Evolutionary conservation across 768 basidiomycete species (phyloP).

Genomic region (Pleurotus citrinopileatus): DNA sequence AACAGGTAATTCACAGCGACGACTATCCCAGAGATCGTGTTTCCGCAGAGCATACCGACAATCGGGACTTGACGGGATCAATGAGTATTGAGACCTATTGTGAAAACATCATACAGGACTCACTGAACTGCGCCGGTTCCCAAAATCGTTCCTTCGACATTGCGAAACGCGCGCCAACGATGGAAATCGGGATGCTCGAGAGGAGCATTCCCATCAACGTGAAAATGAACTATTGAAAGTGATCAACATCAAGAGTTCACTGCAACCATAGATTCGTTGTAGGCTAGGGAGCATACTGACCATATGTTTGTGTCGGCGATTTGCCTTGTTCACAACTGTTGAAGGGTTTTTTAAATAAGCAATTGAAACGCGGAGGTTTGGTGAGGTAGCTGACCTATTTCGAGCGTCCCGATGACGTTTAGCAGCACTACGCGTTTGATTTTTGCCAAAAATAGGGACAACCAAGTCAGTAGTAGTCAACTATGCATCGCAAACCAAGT

Average conservation of each 20-base stretch:
- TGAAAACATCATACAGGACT: slow-evolving; percentile 24
- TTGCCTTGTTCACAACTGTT: slow-evolving; percentile 75
- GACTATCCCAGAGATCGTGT: slow-evolving; percentile 73
- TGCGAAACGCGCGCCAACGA: slow-evolving; percentile 71
- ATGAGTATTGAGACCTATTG: slow-evolving; percentile 1
- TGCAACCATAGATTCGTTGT: no score
- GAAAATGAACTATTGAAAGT: background rate
- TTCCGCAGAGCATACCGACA: slow-evolving; percentile 84
- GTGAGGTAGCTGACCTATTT: slow-evolving; percentile 51
- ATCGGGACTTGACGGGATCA: slow-evolving; percentile 67
- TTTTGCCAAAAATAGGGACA: background rate
- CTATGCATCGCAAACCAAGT: no score
- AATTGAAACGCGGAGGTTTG: background rate
- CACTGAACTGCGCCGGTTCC: slow-evolving; percentile 79
- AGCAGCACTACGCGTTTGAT: slow-evolving; percentile 52
- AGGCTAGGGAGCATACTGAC: slow-evolving; percentile 35
- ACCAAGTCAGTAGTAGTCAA: no score
- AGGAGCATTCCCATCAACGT: slow-evolving; percentile 54
- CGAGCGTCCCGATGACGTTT: slow-evolving; percentile 75
- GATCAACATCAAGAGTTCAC: background rate
- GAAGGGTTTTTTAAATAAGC: background rate
- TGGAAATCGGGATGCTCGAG: slow-evolving; percentile 78
- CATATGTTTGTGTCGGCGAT: slow-evolving; percentile 72
- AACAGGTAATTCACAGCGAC: slow-evolving; percentile 69
- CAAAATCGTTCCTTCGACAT: slow-evolving; percentile 81